phyloP scores from a whole-genome alignment of 768 basidiomycete genomes.

The Collybia sordida region DNA sequence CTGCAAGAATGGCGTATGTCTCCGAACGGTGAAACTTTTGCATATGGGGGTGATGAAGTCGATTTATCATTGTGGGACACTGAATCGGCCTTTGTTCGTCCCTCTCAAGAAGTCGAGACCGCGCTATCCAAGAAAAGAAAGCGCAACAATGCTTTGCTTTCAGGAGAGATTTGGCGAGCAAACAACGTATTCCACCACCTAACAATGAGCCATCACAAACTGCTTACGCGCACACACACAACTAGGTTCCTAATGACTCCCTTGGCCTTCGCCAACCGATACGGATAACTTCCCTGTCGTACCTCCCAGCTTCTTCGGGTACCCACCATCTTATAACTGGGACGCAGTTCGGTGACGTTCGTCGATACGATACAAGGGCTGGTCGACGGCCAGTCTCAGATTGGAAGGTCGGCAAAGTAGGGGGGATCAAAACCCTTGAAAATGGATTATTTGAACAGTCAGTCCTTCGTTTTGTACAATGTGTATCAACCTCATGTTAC shows the following conservation, averaged over 20 bases:
- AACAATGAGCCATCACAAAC: background rate
- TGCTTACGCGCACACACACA: background rate
- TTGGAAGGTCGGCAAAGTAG: conserved; percentile 62
- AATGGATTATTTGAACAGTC: conserved; percentile 66
- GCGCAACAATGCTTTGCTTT: conserved; percentile 53
- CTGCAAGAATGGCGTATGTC: conserved; percentile 69
- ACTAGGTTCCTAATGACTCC: conserved; percentile 64
- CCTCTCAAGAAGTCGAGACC: conserved; percentile 15
- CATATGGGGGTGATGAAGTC: conserved; percentile 86
- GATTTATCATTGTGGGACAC: conserved; percentile 81
- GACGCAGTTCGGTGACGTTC: conserved; percentile 70
- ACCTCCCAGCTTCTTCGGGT: conserved; percentile 40
- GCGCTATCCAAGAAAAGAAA: conserved; percentile 54
- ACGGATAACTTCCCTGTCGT: conserved; percentile 68
- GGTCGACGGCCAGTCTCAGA: conserved; percentile 66
- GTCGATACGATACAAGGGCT: conserved; percentile 75
- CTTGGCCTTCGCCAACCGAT: conserved; percentile 78
- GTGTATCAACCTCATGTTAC: conserved; percentile 4
- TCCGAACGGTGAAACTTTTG: conserved; percentile 52
- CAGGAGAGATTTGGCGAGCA: conserved; percentile 82
- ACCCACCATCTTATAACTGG: conserved; percentile 64
- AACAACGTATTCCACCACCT: conserved; percentile 57
- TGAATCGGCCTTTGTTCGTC: conserved; percentile 49
- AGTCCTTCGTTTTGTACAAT: conserved; percentile 18
- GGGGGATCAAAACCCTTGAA: conserved; percentile 60